A percentile compares a stretch with the other conserved stretches of the same genome.
These are phyloP conservation scores for Trichoderma hamatum DNA, from an alignment of 2,329 filamentous ascomycete genomes.

Conservation along the genomic window DNA sequence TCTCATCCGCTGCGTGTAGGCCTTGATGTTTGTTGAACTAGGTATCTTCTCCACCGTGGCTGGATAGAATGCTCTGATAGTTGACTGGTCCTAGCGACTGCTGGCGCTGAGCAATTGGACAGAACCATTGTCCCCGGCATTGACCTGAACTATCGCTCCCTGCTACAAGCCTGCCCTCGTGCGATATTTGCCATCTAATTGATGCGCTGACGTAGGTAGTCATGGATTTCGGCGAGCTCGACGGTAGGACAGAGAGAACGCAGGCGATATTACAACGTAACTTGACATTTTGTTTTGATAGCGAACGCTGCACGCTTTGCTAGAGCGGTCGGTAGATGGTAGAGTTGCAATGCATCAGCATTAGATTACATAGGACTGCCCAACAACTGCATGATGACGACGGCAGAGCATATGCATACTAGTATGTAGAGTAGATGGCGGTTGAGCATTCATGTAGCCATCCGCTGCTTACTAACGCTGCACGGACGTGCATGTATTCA, in stretches of 20 bases:
- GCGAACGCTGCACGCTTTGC: not conserved
- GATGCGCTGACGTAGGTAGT: not conserved
- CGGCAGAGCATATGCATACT: not conserved
- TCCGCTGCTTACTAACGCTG: constrained; percentile 5
- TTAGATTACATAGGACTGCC: not conserved
- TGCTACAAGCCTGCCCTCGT: not conserved
- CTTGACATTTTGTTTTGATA: not conserved
- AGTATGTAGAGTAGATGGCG: not conserved
- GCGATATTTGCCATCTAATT: not conserved
- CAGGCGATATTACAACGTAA: not conserved
- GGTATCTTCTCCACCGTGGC: constrained; percentile 2
- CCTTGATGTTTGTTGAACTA: not conserved
- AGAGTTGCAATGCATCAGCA: not conserved
- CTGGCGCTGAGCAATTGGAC: not conserved
- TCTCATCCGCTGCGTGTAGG: constrained; percentile 6
- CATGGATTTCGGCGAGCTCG: not conserved
- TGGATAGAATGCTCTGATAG: not conserved
- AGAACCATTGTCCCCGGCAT: not conserved
- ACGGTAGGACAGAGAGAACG: not conserved
- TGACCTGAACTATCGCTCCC: not conserved
- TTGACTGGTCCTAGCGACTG: not conserved
- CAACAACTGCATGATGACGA: not conserved
- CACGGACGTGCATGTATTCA: not conserved
- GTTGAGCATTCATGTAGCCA: not conserved
- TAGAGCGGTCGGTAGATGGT: not conserved